Conservation (phyloP, 1,284 basidiomycete genomes). For the Moniliophthora roreri region DNA sequence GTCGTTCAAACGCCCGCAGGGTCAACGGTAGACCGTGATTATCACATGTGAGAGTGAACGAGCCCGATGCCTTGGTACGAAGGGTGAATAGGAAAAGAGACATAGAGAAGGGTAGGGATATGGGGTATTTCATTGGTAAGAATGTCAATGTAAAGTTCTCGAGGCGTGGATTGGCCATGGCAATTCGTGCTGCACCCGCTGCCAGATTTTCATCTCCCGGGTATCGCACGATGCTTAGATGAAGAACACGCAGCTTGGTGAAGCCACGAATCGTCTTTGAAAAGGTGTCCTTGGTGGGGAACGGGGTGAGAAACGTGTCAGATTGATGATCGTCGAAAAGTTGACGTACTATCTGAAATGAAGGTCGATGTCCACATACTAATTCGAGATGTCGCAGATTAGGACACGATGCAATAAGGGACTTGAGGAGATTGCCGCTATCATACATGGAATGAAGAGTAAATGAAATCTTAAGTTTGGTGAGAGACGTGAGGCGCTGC, state of each 20-base stretch:
- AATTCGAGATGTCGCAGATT: constrained; percentile 60
- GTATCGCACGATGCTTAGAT: constrained; percentile 62
- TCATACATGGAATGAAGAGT: constrained; percentile 72
- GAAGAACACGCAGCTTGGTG: constrained; percentile 56
- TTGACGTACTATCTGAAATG: constrained; percentile 61
- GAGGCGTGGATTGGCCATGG: constrained; percentile 62
- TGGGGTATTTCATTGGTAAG: constrained; percentile 46
- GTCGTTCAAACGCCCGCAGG: constrained; percentile 36
- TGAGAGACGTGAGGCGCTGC: constrained; percentile 50
- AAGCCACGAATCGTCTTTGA: constrained; percentile 58
- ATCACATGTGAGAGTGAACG: constrained; percentile 53
- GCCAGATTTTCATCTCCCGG: constrained; percentile 62
- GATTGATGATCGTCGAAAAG: background rate
- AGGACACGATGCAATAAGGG: constrained; percentile 63
- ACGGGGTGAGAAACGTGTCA: constrained; percentile 7
- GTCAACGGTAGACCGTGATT: constrained; percentile 43
- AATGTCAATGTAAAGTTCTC: constrained; percentile 62
- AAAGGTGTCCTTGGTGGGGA: constrained; percentile 42
- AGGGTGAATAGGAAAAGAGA: constrained; percentile 35
- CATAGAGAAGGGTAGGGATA: constrained; percentile 38
- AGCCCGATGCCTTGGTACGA: constrained; percentile 40
- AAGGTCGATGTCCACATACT: constrained; percentile 64
- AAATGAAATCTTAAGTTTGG: constrained; percentile 60
- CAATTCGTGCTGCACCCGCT: constrained; percentile 58
- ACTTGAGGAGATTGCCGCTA: constrained; percentile 63